These are phyloP conservation scores for Notholithocarpus densiflorus DNA, from an alignment of 306 rosid genomes.

Conservation along the genomic window DNA sequence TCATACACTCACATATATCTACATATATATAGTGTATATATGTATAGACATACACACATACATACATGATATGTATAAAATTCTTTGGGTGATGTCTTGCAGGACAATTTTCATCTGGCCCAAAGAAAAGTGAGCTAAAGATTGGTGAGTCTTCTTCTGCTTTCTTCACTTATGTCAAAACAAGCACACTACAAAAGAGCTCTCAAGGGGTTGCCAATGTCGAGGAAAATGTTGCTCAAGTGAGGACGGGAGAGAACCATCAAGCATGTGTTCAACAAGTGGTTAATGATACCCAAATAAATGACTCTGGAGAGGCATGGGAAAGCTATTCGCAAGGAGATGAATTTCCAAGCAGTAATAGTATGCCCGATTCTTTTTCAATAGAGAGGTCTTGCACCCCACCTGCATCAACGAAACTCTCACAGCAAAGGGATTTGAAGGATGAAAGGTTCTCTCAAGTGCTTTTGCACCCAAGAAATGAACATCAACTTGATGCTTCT, in stretches of 20 bases:
- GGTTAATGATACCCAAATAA: slow-evolving; percentile 37
- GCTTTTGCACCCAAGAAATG: slow-evolving; percentile 46
- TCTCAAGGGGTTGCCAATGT: slow-evolving; percentile 42
- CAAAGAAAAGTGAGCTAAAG: slow-evolving; percentile 77
- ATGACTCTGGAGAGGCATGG: slow-evolving; percentile 55
- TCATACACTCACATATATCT: no score
- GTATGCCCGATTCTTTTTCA: slow-evolving; percentile 72
- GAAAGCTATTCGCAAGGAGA: slow-evolving; percentile 64
- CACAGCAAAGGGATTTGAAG: slow-evolving; percentile 40
- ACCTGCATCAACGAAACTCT: slow-evolving; percentile 55
- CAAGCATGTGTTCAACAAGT: slow-evolving; percentile 40
- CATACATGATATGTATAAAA: neutral
- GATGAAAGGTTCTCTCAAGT: slow-evolving; percentile 48
- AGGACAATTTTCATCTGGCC: slow-evolving; percentile 64
- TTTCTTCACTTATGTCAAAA: slow-evolving; percentile 84
- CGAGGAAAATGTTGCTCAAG: slow-evolving; percentile 35
- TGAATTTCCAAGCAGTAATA: slow-evolving; percentile 63
- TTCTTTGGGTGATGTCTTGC: slow-evolving; percentile 15
- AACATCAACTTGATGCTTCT: slow-evolving; percentile 43
- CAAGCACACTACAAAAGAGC: slow-evolving; percentile 37
- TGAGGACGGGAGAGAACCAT: slow-evolving; percentile 37
- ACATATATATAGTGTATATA: no score
- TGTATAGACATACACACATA: no score
- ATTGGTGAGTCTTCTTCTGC: slow-evolving; percentile 97
- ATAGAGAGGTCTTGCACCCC: slow-evolving; percentile 86